phyloP scores from a whole-genome alignment of 306 rosid species.

The Medicago ruthenica region DNA sequence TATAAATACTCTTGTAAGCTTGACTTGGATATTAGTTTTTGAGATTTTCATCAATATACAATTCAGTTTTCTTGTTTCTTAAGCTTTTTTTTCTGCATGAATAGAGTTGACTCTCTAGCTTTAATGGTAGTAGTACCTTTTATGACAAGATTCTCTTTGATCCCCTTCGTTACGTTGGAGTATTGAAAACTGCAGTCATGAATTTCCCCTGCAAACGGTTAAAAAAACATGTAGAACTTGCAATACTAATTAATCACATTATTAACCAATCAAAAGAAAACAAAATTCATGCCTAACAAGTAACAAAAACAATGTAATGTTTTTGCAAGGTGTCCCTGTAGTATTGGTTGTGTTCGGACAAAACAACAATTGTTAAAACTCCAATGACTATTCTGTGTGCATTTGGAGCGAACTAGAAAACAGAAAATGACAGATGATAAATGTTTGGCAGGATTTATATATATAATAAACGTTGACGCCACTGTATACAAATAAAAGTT shows the following conservation, averaged over 20 bases:
- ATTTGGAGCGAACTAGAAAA: not conserved
- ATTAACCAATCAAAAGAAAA: not conserved
- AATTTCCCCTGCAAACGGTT: not conserved
- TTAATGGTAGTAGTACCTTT: too few relatives aligned
- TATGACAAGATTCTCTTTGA: too few relatives aligned
- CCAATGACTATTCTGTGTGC: not conserved
- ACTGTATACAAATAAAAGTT: not conserved
- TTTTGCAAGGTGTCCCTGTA: not conserved
- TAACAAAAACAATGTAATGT: not conserved
- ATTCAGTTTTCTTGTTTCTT: too few relatives aligned
- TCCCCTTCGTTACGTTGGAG: not conserved
- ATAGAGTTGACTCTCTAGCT: too few relatives aligned
- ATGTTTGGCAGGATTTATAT: constrained; percentile 5
- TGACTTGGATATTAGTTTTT: too few relatives aligned
- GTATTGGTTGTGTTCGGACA: constrained; percentile 23
- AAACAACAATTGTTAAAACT: not conserved
- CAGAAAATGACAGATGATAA: constrained; percentile 25
- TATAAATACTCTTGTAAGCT: too few relatives aligned
- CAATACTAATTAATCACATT: not conserved
- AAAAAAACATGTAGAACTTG: not conserved
- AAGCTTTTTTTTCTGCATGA: too few relatives aligned
- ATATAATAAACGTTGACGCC: constrained; percentile 14
- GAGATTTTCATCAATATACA: too few relatives aligned
- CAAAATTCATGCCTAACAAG: constrained; percentile 6
- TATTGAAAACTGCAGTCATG: not conserved